Base-by-base conservation (phyloP, 140 eudicot genomes). In the Senecio squalidus region DNA sequence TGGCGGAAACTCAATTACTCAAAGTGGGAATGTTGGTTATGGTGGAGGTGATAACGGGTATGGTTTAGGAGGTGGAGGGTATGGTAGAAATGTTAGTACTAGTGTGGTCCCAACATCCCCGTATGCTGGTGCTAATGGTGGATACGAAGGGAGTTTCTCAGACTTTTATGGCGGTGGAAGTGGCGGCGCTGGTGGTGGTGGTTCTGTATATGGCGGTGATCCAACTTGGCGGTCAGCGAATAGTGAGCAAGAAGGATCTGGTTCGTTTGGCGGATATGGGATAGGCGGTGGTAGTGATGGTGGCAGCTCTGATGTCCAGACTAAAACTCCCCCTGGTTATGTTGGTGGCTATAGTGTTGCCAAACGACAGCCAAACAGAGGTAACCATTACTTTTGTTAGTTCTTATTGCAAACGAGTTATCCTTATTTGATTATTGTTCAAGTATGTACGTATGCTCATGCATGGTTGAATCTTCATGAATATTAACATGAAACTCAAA, bases 201-300 rank as follows among this genome's bases (percentile, higher is more conserved):
- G 76, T 21, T 71, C 80, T 2, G 80, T 70, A 6, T 83, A 83
- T 55, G 71, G 71, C 8, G 82, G 81, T 5, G 93, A 80, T 39
- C 72, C 75, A 20, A 80, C 84, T 14, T 84, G 93, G 93, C 76
- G 80, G 62, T 65, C 88, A n/a, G 72, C 60, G 55, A 77, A 62
- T 64, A 64, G 71, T 36, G 93, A 84, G 70, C 72, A 66, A 62
- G 84, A 80, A 36, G 93, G 76, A 31, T 77, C 88, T 46, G 83
- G 82, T 44, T 66, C 93, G 6, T 80, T 84, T 74, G 74, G 78
- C 10, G 83, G 83, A 22, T 84, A 81, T 46, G 84, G 83, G 44
- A 74, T 84, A 15, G 64, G 70, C 24, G 68, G 69, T 70, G 59
- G 70, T 20, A 61, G 66, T 71, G 79, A 71, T 21, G 72, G 75